phyloP scores from a whole-genome alignment of 2,329 filamentous ascomycete genomes.

The Emericellopsis cladophorae region DNA sequence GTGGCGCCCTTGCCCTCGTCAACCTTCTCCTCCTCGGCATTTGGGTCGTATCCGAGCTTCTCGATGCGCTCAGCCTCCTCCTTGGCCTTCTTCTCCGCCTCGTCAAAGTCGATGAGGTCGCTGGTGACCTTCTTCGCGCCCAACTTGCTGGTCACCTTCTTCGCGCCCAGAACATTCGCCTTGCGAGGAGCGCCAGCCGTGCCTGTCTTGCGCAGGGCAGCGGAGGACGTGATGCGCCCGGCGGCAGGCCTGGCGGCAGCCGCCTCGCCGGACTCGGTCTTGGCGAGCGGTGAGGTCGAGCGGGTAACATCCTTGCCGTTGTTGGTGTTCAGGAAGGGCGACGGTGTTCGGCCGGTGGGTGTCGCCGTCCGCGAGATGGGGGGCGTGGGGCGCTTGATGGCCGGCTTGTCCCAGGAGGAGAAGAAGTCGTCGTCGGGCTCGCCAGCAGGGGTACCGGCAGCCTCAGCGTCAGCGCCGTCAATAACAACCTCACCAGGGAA shows the following conservation, averaged over 20 bases:
- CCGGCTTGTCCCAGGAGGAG: slow-evolving; percentile 96
- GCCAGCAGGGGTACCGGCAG: slow-evolving; percentile 62
- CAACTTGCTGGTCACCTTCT: slow-evolving; percentile 63
- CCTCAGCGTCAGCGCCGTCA: slow-evolving; percentile 56
- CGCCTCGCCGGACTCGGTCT: slow-evolving; percentile 38
- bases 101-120: slow-evolving; percentile 87
- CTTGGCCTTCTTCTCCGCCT: slow-evolving; percentile 91
- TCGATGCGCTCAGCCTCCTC: slow-evolving; percentile 94
- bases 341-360: slow-evolving; percentile 65
- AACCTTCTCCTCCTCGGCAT: slow-evolving; percentile 58
- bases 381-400: slow-evolving; percentile 92
- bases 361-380: slow-evolving; percentile 81
- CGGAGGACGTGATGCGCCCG: slow-evolving; percentile 63
- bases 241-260: slow-evolving; percentile 40
- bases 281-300: slow-evolving; percentile 69
- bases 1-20: slow-evolving; percentile 22
- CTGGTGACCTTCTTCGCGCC: slow-evolving; percentile 82
- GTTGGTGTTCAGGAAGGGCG: slow-evolving; percentile 77
- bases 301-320: slow-evolving; percentile 63
- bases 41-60: slow-evolving; percentile 89
- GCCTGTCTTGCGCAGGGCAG: slow-evolving; percentile 68
- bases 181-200: slow-evolving; percentile 58
- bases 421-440: slow-evolving; percentile 95
- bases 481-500: slow-evolving; percentile 79
- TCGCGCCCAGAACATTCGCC: slow-evolving; percentile 72